Conservation (phyloP, 2,329 filamentous ascomycete genomes). For the Aspergillus phoenicis region DNA sequence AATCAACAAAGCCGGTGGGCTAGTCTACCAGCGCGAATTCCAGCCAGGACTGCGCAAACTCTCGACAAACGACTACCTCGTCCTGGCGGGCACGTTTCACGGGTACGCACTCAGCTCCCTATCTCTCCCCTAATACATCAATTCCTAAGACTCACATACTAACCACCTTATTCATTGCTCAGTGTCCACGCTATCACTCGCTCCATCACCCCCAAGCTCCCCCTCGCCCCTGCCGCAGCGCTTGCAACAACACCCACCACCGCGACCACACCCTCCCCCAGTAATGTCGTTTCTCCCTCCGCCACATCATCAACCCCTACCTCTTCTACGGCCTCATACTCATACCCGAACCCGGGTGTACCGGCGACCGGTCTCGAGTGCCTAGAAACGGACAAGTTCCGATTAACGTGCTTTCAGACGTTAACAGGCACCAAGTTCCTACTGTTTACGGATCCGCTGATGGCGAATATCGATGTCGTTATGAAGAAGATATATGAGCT, state of each 20-base stretch:
- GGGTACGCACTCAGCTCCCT: conserved; percentile 59
- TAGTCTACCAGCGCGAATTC: conserved; percentile 96
- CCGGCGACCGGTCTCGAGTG: conserved; percentile 75
- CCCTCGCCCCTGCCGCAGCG: conserved; percentile 34
- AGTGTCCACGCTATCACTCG: conserved; percentile 68
- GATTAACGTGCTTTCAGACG: conserved; percentile 94
- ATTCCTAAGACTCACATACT: not conserved
- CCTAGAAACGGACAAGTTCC: conserved; percentile 90
- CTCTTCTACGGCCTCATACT: conserved; percentile 28
- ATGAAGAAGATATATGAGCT: conserved; percentile 88
- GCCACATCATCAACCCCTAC: conserved; percentile 34
- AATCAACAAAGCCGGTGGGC: conserved; percentile 96
- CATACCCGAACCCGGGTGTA: conserved; percentile 36
- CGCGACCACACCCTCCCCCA: conserved; percentile 11
- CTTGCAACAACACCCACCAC: conserved; percentile 26
- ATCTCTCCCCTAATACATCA: not conserved
- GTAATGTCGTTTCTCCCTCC: conserved; percentile 29
- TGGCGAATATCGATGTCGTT: conserved; percentile 79
- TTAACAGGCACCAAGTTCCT: conserved; percentile 94
- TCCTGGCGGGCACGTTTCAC: conserved; percentile 95
- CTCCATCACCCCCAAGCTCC: conserved; percentile 52
- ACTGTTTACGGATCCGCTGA: conserved; percentile 87
- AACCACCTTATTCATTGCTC: not conserved
- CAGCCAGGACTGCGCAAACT: conserved; percentile 84
- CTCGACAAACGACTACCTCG: conserved; percentile 92